Conservation (phyloP, 768 basidiomycete genomes). For the Tricholomella constricta region DNA sequence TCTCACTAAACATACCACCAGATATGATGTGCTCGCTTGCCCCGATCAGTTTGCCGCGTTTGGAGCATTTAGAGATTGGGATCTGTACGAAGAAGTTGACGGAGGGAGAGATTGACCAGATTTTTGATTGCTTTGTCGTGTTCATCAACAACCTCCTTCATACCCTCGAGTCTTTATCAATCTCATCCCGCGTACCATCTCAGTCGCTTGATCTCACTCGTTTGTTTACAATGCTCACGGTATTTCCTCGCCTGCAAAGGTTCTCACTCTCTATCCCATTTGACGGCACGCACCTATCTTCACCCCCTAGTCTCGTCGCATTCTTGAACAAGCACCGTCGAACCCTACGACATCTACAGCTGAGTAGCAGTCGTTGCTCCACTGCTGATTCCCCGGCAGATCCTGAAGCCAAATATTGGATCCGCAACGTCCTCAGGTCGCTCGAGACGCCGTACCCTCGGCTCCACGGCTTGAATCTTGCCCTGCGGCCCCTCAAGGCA, state of each 20-base stretch:
- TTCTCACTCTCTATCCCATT: constrained; percentile 46
- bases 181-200: constrained; percentile 38
- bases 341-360: constrained; percentile 36
- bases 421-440: constrained; percentile 38
- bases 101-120: constrained; percentile 31
- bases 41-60: constrained; percentile 31
- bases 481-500: constrained; percentile 41
- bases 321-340: constrained; percentile 39
- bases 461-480: constrained; percentile 34
- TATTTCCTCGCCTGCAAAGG: constrained; percentile 39
- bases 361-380: constrained; percentile 34
- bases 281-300: constrained; percentile 42
- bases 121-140: constrained; percentile 43
- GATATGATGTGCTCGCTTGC: constrained; percentile 36
- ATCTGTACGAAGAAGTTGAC: constrained; percentile 34
- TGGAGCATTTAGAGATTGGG: constrained; percentile 37
- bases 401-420: constrained; percentile 40
- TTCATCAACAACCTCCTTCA: constrained; percentile 45
- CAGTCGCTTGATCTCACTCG: constrained; percentile 39
- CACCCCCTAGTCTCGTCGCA: constrained; percentile 30
- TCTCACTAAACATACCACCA: constrained; percentile 42
- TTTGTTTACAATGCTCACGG: constrained; percentile 39
- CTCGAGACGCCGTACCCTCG: constrained; percentile 30
- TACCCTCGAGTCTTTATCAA: constrained; percentile 37
- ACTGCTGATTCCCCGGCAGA: constrained; percentile 19